A percentile compares a stretch with the other conserved stretches of the same genome.
These are phyloP conservation scores for Acacia acuminata DNA, from an alignment of 306 rosid species.

Conservation along the genomic window DNA sequence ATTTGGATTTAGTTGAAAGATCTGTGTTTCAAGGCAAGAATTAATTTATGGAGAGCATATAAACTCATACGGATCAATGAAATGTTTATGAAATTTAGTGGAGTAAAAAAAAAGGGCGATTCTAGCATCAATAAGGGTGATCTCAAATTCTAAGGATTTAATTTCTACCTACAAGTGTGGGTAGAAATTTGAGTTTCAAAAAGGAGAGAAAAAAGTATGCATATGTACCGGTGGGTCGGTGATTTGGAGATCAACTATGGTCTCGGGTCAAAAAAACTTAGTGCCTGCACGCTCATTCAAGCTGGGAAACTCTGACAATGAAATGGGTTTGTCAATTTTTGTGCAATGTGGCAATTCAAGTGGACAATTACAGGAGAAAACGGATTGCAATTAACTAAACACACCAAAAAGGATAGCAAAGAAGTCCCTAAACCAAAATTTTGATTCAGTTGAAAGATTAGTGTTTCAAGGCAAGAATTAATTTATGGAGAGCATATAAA, in stretches of 20 bases:
- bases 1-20: not conserved
- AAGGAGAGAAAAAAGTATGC: no score
- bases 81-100: not conserved
- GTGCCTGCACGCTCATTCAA: no score
- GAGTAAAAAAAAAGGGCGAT: no score
- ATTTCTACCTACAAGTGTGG: no score
- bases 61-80: not conserved
- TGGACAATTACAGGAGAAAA: not conserved
- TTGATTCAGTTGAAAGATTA: not conserved
- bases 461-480: not conserved
- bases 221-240: no score
- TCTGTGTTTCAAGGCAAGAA: not conserved
- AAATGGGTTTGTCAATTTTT: not conserved
- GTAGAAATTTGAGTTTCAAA: no score
- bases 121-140: no score
- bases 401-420: not conserved
- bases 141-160: no score
- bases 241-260: no score
- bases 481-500: not conserved
- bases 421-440: not conserved
- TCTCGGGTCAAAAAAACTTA: no score
- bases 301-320: no score
- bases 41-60: not conserved
- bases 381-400: not conserved
- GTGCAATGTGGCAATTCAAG: not conserved